phyloP scores from a whole-genome alignment of 1,139 yeast species.

The Magnusiomyces suaveolens region DNA sequence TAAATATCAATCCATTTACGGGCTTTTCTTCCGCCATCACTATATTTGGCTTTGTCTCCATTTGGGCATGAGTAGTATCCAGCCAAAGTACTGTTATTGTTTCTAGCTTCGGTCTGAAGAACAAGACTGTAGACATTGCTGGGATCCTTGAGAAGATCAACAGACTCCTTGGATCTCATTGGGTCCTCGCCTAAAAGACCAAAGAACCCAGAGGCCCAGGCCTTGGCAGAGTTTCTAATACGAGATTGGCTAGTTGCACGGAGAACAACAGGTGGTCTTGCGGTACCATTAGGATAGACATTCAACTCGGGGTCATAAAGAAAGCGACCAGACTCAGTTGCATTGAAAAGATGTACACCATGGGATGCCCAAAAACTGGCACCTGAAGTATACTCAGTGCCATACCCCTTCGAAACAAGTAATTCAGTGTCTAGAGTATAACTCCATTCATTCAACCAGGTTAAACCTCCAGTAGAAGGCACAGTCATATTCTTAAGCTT shows the following conservation, averaged over 20 bases:
- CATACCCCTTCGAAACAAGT: slow-evolving; percentile 34
- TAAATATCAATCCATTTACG: slow-evolving; percentile 33
- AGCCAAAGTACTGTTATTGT: slow-evolving; percentile 37
- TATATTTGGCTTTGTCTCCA: slow-evolving; percentile 22
- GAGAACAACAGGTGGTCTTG: slow-evolving; percentile 29
- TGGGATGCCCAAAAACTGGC: slow-evolving; percentile 36
- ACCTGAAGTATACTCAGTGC: slow-evolving; percentile 34
- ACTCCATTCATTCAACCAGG: slow-evolving; percentile 33
- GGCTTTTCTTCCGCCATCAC: slow-evolving; percentile 20
- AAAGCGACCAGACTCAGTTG: slow-evolving; percentile 20
- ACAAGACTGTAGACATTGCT: slow-evolving; percentile 28
- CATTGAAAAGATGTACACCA: slow-evolving; percentile 32
- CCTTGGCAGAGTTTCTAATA: slow-evolving; percentile 34
- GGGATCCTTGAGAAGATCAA: slow-evolving; percentile 8
- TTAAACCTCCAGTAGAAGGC: slow-evolving; percentile 22
- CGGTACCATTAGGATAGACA: slow-evolving; percentile 28
- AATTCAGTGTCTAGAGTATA: slow-evolving; percentile 31
- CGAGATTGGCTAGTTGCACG: slow-evolving; percentile 36
- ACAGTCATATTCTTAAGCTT: slow-evolving; percentile 26
- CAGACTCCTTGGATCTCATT: slow-evolving; percentile 11
- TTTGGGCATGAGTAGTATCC: slow-evolving; percentile 36
- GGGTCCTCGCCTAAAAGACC: slow-evolving; percentile 32
- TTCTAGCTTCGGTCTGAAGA: slow-evolving; percentile 29
- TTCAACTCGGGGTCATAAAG: slow-evolving; percentile 26
- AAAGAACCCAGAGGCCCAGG: slow-evolving; percentile 40